Percentiles rank a stretch among this genome's conserved stretches.
phyloP scores from a whole-genome alignment of 345 rosid species.

The Camelina neglecta region DNA sequence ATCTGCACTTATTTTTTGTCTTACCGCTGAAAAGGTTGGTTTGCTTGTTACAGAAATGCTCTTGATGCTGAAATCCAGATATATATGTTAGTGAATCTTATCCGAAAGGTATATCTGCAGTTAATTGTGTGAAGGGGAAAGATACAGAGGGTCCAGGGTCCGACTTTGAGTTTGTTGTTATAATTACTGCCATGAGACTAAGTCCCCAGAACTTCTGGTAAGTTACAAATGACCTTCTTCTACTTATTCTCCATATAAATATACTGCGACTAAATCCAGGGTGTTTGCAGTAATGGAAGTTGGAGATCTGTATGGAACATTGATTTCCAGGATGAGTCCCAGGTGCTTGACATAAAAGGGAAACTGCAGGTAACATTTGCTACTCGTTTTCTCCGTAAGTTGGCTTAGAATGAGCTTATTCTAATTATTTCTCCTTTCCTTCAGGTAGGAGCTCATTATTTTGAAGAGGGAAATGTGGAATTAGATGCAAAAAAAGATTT shows the following conservation, averaged over 20 bases:
- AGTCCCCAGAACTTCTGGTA: slow-evolving; percentile 98
- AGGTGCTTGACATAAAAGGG: slow-evolving; percentile 72
- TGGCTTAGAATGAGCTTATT: not conserved
- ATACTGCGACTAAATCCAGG: slow-evolving; percentile 25
- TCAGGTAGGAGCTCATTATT: slow-evolving; percentile 97
- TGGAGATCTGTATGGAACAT: slow-evolving; percentile 95
- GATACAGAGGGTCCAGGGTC: slow-evolving; percentile 84
- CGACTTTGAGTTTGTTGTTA: slow-evolving; percentile 84
- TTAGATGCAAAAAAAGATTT: slow-evolving; percentile 89
- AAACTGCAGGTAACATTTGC: slow-evolving; percentile 69
- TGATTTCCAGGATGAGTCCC: slow-evolving; percentile 79
- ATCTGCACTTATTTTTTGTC: slow-evolving; percentile 1
- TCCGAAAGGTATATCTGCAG: slow-evolving; percentile 88
- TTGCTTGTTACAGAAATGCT: slow-evolving; percentile 63
- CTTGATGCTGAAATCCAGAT: slow-evolving; percentile 82
- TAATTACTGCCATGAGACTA: slow-evolving; percentile 79
- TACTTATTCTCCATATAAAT: slow-evolving; percentile 21
- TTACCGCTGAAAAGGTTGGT: slow-evolving; percentile 11
- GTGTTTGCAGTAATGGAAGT: slow-evolving; percentile 75
- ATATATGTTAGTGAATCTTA: slow-evolving; percentile 87
- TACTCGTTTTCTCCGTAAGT: slow-evolving; percentile 20
- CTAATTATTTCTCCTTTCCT: slow-evolving; percentile 15
- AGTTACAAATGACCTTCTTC: slow-evolving; percentile 37
- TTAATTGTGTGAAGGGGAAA: slow-evolving; percentile 78
- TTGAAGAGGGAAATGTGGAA: slow-evolving; percentile 99